Percentiles rank a stretch among this genome's conserved stretches.
These are phyloP conservation scores for Acrocalymma vagum DNA, from an alignment of 2,329 filamentous ascomycete species.

Conservation along the genomic window DNA sequence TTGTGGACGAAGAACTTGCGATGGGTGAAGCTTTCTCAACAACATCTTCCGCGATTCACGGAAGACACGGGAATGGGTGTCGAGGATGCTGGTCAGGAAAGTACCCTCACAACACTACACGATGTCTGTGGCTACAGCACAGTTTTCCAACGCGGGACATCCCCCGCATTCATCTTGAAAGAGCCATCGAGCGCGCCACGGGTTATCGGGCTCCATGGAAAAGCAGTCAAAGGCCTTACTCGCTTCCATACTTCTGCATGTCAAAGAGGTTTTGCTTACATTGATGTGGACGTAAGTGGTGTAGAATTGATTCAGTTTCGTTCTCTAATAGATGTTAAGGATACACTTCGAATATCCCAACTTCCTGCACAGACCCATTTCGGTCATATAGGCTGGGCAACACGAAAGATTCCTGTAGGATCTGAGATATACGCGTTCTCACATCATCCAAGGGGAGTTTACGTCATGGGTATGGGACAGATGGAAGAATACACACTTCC, in stretches of 20 bases:
- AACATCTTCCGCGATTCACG: constrained; percentile 68
- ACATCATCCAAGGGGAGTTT: constrained; percentile 80
- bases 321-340: constrained; percentile 50
- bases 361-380: constrained; percentile 74
- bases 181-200: constrained; percentile 79
- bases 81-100: constrained; percentile 53
- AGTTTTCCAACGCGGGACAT: constrained; percentile 82
- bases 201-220: constrained; percentile 75
- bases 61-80: constrained; percentile 59
- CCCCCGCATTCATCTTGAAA: constrained; percentile 83
- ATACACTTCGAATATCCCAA: constrained; percentile 77
- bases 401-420: constrained; percentile 74
- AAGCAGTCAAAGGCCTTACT: constrained; percentile 74
- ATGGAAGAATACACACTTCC: constrained; percentile 75
- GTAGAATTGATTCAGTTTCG: not conserved
- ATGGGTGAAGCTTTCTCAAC: constrained; percentile 79
- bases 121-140: constrained; percentile 81
- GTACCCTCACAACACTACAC: constrained; percentile 64
- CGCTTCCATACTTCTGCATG: constrained; percentile 80
- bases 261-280: constrained; percentile 83
- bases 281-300: constrained; percentile 66
- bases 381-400: constrained; percentile 77
- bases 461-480: constrained; percentile 76
- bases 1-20: constrained; percentile 68
- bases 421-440: constrained; percentile 76